A percentile compares a stretch with the other conserved stretches of the same genome.
phyloP scores from a whole-genome alignment of 768 basidiomycete genomes.

The Rhizopogon rudus region DNA sequence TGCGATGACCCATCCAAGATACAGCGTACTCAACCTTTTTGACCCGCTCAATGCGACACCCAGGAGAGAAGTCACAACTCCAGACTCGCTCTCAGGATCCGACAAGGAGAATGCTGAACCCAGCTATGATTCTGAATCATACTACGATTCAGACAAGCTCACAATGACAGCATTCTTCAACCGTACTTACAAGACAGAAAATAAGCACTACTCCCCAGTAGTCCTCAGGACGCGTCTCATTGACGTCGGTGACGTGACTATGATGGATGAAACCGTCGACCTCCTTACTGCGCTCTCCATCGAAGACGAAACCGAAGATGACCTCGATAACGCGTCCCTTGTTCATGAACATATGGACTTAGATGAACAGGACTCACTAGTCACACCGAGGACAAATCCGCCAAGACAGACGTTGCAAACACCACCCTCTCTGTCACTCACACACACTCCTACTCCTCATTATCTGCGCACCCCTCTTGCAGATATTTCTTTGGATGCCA shows the following conservation, averaged over 20 bases:
- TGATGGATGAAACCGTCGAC: constrained; percentile 9
- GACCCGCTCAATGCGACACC: constrained; percentile 26
- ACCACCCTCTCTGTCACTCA: neutral
- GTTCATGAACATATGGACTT: constrained; percentile 1
- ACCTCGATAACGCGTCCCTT: neutral
- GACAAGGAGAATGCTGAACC: constrained; percentile 15
- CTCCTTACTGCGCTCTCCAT: constrained; percentile 6
- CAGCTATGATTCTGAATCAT: neutral
- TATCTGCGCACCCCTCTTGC: constrained; percentile 6
- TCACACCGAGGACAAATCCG: neutral
- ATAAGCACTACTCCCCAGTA: constrained; percentile 10
- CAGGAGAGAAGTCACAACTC: constrained; percentile 19
- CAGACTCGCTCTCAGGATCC: constrained; percentile 16
- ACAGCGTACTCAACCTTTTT: constrained; percentile 28
- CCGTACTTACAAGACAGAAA: constrained; percentile 15
- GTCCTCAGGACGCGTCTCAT: constrained; percentile 23
- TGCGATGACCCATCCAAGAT: constrained; percentile 17
- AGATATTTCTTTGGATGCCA: constrained; percentile 10
- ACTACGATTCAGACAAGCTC: constrained; percentile 27
- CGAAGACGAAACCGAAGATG: constrained; percentile 1
- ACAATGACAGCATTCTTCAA: constrained; percentile 31
- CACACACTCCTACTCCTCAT: neutral
- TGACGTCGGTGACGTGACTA: constrained; percentile 21
- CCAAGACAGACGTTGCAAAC: neutral
- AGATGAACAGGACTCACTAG: neutral